Evolutionary conservation across 139 green algal species (phyloP).

Genomic region (Raphidocelis subcapitata): DNA sequence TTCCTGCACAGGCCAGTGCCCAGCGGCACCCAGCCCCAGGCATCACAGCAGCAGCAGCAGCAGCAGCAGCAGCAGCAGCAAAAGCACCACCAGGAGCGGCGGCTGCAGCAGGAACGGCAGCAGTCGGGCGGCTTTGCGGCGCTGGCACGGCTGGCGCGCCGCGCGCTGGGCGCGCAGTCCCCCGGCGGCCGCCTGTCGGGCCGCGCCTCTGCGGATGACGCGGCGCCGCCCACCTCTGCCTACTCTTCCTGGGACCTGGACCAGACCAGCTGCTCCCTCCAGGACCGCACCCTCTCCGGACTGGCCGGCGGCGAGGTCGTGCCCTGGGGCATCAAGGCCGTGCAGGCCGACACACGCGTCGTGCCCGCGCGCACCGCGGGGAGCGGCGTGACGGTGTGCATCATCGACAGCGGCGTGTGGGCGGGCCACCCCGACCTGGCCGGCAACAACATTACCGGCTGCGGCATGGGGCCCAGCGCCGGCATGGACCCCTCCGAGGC

Average conservation of each 20-base stretch:
- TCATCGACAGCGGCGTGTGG: slow-evolving; percentile 27
- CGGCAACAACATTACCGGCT: slow-evolving; percentile 3
- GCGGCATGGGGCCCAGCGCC: not conserved
- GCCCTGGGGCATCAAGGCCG: slow-evolving; percentile 20
- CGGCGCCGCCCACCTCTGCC: too few species aligned
- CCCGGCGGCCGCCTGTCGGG: too few species aligned
- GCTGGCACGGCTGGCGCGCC: too few species aligned
- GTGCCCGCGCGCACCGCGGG: not conserved
- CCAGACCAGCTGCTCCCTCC: not conserved
- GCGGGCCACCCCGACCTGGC: not conserved
- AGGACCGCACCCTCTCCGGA: not conserved
- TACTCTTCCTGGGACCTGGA: slow-evolving; percentile 12
- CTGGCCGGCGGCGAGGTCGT: slow-evolving; percentile 5
- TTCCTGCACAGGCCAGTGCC: not conserved
- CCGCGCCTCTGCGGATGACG: too few species aligned
- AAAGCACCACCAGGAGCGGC: not conserved
- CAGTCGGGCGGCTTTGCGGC: too few species aligned
- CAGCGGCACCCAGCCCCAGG: not conserved
- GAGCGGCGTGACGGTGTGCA: slow-evolving; percentile 14
- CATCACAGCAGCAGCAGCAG: not conserved
- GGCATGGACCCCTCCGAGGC: too few species aligned
- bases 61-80: not conserved
- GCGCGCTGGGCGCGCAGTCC: too few species aligned
- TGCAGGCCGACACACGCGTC: slow-evolving; percentile 3
- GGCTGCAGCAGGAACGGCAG: not conserved